Percentiles rank a stretch among this genome's conserved stretches.
phyloP scores from a whole-genome alignment of 257 asterid species.

The Solanum phureja region DNA sequence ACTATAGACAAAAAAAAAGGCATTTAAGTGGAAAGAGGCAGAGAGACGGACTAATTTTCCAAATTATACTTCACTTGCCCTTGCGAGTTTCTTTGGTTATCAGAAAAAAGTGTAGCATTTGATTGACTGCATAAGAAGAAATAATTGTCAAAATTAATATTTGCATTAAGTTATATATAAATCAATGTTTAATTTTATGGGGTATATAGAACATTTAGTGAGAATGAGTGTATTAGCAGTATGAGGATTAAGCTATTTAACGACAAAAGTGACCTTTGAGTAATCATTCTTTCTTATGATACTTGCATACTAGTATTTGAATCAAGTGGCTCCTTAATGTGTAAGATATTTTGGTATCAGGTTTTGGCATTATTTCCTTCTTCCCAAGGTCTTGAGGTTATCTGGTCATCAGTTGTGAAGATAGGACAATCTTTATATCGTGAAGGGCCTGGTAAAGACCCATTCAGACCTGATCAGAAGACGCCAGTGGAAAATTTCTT shows the following conservation, averaged over 20 bases:
- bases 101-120: neutral
- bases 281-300: neutral
- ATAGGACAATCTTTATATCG: constrained; percentile 89
- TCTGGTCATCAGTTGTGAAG: constrained; percentile 97
- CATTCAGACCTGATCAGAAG: constrained; percentile 96
- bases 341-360: constrained; percentile 22
- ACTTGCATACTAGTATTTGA: neutral
- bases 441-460: constrained; percentile 96
- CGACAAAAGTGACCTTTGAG: neutral
- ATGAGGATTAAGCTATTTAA: neutral
- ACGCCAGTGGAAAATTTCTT: constrained; percentile 89
- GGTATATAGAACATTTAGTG: neutral
- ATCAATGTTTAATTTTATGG: neutral
- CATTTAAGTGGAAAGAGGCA: neutral
- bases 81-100: neutral
- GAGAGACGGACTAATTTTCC: neutral
- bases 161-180: neutral
- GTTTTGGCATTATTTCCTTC: constrained; percentile 89
- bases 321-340: neutral
- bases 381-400: constrained; percentile 84
- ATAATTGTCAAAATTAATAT: neutral
- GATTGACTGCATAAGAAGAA: neutral
- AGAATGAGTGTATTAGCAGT: neutral
- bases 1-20: neutral
- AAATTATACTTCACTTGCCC: neutral